Evolutionary conservation across 2,329 filamentous ascomycete genomes (phyloP).

Genomic region (Epichloe bromicola): DNA sequence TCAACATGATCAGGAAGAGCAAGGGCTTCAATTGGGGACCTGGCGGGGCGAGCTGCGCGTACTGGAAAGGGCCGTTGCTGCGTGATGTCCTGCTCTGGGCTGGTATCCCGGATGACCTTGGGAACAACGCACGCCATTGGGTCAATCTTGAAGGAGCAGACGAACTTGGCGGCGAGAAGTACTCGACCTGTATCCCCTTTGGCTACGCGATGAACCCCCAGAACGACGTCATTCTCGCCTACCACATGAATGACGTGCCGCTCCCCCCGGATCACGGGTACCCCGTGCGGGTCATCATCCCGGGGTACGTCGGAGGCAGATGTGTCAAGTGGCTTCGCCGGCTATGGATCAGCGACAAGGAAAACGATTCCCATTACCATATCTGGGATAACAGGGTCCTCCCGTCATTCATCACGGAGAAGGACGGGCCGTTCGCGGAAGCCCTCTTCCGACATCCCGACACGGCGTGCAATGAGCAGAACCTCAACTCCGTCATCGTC

Average conservation of each 20-base stretch:
- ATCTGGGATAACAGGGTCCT: constrained; percentile 32
- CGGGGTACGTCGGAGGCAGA: constrained; percentile 30
- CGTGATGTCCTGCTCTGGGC: constrained; percentile 30
- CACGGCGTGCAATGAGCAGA: constrained; percentile 35
- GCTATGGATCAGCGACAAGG: constrained; percentile 27
- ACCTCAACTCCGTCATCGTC: constrained; percentile 33
- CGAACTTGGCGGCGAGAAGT: constrained; percentile 31
- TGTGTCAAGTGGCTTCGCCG: constrained; percentile 34
- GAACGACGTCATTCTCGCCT: not conserved
- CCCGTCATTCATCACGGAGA: constrained; percentile 33
- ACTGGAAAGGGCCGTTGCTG: constrained; percentile 35
- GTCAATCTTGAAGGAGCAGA: constrained; percentile 39
- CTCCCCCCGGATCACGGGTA: constrained; percentile 33
- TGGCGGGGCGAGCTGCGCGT: constrained; percentile 33
- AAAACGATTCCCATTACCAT: constrained; percentile 33
- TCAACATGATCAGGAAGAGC: constrained; percentile 35
- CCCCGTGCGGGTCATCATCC: constrained; percentile 26
- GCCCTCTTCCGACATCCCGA: constrained; percentile 34
- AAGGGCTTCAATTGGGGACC: constrained; percentile 36
- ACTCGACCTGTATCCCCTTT: constrained; percentile 33
- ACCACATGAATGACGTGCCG: constrained; percentile 29
- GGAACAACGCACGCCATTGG: constrained; percentile 14
- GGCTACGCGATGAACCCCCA: constrained; percentile 21
- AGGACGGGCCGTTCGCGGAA: constrained; percentile 32
- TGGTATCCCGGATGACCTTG: constrained; percentile 19